These are phyloP conservation scores for Camellia japonica DNA, from an alignment of 148 eudicot genomes.

Conservation along the genomic window DNA sequence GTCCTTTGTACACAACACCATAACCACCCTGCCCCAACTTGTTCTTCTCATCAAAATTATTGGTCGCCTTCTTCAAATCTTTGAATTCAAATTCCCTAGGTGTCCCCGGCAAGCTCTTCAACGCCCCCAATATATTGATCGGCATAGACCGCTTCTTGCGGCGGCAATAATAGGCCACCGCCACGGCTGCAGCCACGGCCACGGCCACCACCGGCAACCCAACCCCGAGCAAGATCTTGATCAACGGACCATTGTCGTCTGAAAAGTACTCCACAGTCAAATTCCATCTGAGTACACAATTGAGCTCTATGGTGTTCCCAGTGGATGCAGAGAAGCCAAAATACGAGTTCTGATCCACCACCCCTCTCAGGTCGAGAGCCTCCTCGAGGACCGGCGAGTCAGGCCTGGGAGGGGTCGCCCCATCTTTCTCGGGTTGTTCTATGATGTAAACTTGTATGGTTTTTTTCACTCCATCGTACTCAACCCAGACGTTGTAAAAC, in stretches of 20 bases:
- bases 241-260: neutral
- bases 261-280: constrained; percentile 48
- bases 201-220: constrained; percentile 25
- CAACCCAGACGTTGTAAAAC: constrained; percentile 70
- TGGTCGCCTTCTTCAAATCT: constrained; percentile 73
- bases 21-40: constrained; percentile 82
- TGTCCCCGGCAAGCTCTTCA: constrained; percentile 69
- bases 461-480: constrained; percentile 52
- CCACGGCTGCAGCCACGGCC: neutral
- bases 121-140: constrained; percentile 47
- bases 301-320: constrained; percentile 47
- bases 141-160: constrained; percentile 31
- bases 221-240: constrained; percentile 15
- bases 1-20: constrained; percentile 70
- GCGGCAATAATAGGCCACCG: constrained; percentile 15
- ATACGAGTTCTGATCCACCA: constrained; percentile 49
- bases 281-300: constrained; percentile 81
- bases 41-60: constrained; percentile 60
- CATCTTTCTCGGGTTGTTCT: constrained; percentile 1
- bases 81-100: constrained; percentile 69
- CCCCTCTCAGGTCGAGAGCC: constrained; percentile 39
- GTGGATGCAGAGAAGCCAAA: constrained; percentile 89
- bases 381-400: constrained; percentile 53
- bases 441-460: constrained; percentile 50
- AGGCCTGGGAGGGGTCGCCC: constrained; percentile 37